phyloP scores from a whole-genome alignment of 169 alveolate species.

The Miamiensis avidus region DNA sequence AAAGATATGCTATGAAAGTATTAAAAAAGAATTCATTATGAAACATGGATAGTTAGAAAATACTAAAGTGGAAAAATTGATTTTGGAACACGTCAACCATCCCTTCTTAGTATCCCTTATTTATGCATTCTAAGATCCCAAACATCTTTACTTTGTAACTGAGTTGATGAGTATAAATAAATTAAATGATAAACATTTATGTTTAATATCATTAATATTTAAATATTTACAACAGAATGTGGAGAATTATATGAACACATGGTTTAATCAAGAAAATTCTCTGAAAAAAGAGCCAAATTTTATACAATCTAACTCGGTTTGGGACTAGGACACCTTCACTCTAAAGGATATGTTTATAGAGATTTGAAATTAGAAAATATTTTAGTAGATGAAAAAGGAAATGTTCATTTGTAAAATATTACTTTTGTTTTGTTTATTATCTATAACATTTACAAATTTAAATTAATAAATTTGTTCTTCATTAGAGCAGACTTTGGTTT shows the following conservation, averaged over 20 bases:
- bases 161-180: conserved; percentile 66
- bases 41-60: conserved; percentile 64
- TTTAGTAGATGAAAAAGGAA: conserved; percentile 52
- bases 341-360: conserved; percentile 69
- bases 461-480: too few species aligned
- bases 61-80: conserved; percentile 67
- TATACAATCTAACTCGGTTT: conserved; percentile 68
- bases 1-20: conserved; percentile 72
- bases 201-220: too few species aligned
- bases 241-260: conserved; percentile 77
- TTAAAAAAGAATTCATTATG: conserved; percentile 66
- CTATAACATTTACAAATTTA: too few species aligned
- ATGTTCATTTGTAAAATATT: too few species aligned
- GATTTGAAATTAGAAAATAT: conserved; percentile 83
- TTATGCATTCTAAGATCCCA: conserved; percentile 69
- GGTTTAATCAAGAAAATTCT: conserved; percentile 53
- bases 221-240: conserved; percentile 40
- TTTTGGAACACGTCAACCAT: conserved; percentile 63
- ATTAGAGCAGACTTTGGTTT: conserved; percentile 84
- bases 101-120: conserved; percentile 70
- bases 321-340: conserved; percentile 71
- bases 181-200: too few species aligned
- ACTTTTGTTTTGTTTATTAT: too few species aligned
- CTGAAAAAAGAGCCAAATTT: conserved; percentile 72
- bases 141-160: conserved; percentile 68